These are phyloP conservation scores for Pseudonitzschia delicatissima DNA, from an alignment of 108 stramenopile species.

Conservation along the genomic window DNA sequence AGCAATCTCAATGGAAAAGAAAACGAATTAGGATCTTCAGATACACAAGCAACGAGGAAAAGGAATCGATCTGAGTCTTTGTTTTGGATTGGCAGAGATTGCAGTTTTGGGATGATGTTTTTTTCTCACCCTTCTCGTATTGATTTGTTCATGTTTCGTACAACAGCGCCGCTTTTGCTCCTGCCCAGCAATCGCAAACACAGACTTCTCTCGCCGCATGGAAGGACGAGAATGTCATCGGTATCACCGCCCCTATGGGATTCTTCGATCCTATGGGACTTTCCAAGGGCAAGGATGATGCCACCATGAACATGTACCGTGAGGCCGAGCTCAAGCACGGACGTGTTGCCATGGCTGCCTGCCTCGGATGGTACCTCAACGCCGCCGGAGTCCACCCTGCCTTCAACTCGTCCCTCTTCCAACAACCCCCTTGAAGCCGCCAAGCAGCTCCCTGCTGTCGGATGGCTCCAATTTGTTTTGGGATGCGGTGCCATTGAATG, in stretches of 20 bases:
- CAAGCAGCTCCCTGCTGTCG: conserved; percentile 74
- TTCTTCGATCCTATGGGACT: conserved; percentile 91
- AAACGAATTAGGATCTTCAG: no score
- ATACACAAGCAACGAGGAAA: no score
- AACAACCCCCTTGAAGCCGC: conserved; percentile 86
- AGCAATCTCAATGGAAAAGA: no score
- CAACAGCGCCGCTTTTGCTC: conserved; percentile 80
- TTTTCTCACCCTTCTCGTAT: background rate
- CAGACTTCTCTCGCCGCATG: conserved; percentile 55
- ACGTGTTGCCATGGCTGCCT: conserved; percentile 96
- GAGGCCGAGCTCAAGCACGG: conserved; percentile 97
- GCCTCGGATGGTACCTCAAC: conserved; percentile 91
- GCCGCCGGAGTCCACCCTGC: conserved; percentile 88
- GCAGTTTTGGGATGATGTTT: background rate
- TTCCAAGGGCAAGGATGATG: conserved; percentile 72
- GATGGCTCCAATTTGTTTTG: conserved; percentile 88
- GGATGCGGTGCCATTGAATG: conserved; percentile 92
- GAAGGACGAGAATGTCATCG: conserved; percentile 69
- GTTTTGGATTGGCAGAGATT: no score
- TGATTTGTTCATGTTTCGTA: background rate
- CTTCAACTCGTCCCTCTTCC: conserved; percentile 71
- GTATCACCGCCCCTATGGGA: conserved; percentile 82
- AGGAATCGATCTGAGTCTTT: no score
- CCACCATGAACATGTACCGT: conserved; percentile 83
- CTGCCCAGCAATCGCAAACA: conserved; percentile 36